Conservation (phyloP, 176 grass and related monocot species). For the Melocanna baccifera region DNA sequence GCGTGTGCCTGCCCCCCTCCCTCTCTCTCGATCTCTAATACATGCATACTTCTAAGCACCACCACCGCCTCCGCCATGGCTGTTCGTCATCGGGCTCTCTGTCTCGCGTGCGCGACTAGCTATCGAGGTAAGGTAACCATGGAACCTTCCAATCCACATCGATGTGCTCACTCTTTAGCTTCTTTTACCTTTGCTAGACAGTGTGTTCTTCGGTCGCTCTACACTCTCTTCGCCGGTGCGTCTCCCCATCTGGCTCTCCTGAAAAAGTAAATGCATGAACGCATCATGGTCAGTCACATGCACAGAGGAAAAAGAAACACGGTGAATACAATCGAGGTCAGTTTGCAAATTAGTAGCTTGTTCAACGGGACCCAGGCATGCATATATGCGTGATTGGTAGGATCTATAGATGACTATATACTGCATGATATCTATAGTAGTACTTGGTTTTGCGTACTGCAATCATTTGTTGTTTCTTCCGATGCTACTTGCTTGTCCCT, state of each 20-base stretch:
- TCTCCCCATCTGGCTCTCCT: slow-evolving; percentile 61
- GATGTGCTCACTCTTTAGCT: not conserved
- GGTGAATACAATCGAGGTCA: slow-evolving; percentile 25
- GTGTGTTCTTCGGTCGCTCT: not conserved
- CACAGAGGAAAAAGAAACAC: not conserved
- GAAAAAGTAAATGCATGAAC: slow-evolving; percentile 9
- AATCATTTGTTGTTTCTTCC: slow-evolving; percentile 12
- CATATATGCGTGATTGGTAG: slow-evolving; percentile 3
- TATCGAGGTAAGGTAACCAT: not conserved
- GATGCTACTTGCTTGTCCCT: not conserved
- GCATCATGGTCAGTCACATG: slow-evolving; percentile 27
- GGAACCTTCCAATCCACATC: slow-evolving; percentile 32
- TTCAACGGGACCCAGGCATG: not conserved
- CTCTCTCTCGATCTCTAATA: not conserved
- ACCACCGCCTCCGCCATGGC: slow-evolving; percentile 1
- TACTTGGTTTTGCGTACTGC: not conserved
- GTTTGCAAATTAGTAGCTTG: not conserved
- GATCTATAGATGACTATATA: not conserved
- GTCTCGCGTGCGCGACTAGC: not conserved
- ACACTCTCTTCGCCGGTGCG: slow-evolving; percentile 45
- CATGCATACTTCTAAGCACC: slow-evolving; percentile 34
- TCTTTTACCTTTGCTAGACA: not conserved
- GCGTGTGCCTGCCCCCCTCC: not conserved
- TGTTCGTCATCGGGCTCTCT: not conserved
- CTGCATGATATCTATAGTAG: not conserved